Evolutionary conservation across 1,284 basidiomycete genomes (phyloP).

Genomic region (Irpex rosettiformis): DNA sequence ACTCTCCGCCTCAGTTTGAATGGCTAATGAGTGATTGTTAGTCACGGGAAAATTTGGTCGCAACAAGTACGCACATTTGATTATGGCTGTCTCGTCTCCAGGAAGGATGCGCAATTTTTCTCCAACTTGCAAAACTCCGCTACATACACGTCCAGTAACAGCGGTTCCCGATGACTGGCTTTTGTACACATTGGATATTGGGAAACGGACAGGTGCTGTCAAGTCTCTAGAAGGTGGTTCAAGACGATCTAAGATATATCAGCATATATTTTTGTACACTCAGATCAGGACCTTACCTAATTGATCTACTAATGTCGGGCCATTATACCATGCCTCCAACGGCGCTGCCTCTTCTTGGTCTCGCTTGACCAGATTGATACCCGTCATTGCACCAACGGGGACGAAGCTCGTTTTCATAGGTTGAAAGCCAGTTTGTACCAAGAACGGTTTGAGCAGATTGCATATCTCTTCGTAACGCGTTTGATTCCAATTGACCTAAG

Average conservation of each 20-base stretch:
- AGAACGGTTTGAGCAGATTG: slow-evolving; percentile 72
- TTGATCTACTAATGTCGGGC: slow-evolving; percentile 81
- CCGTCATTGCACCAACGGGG: slow-evolving; percentile 88
- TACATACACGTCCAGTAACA: slow-evolving; percentile 84
- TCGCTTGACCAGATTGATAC: slow-evolving; percentile 75
- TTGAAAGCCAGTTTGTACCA: slow-evolving; percentile 85
- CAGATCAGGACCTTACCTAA: slow-evolving; percentile 53
- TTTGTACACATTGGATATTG: slow-evolving; percentile 95
- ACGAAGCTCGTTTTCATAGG: slow-evolving; percentile 78
- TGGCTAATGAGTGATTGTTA: slow-evolving; percentile 47
- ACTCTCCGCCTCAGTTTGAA: slow-evolving; percentile 79
- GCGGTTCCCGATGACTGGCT: slow-evolving; percentile 80
- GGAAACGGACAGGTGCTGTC: slow-evolving; percentile 77
- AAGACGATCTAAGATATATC: slow-evolving; percentile 57
- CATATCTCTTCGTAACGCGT: slow-evolving; percentile 86
- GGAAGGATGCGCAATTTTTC: slow-evolving; percentile 86
- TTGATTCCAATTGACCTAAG: slow-evolving; percentile 79
- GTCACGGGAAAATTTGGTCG: slow-evolving; percentile 1
- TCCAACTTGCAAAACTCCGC: slow-evolving; percentile 90
- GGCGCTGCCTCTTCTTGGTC: slow-evolving; percentile 45
- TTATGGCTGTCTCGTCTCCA: slow-evolving; percentile 85
- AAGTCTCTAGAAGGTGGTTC: slow-evolving; percentile 82
- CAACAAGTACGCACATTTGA: slow-evolving; percentile 59
- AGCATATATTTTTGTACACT: slow-evolving; percentile 1
- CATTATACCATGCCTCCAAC: slow-evolving; percentile 78